Base-by-base conservation (phyloP, 1,284 basidiomycete species). In the Ceratobasidium sp. region DNA sequence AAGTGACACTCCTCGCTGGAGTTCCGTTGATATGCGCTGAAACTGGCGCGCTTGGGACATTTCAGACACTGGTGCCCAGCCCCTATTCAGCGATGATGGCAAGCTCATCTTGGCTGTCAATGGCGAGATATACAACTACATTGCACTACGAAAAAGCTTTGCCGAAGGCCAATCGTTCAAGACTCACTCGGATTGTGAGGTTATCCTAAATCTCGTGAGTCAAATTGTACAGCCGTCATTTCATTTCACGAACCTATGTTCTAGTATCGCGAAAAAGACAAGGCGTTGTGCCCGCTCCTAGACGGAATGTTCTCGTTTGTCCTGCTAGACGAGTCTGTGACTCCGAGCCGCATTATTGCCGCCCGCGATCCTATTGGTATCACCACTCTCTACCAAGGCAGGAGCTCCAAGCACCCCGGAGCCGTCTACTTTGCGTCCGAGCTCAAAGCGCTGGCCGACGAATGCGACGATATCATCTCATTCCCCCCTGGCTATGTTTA, bases 271-370 rank as follows among this genome's bases (percentile, higher is more conserved):
- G 92, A 96, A 87, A 86, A 95, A 83, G 95, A 88, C 83, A 94
- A 91, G 81, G 90, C 89, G 1, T 86, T 97, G 35, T 94, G 94
- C 86, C 86, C 86, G 83, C 88, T 91, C 84, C 93, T 99, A 79
- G 98, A 99, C 84, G 98, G 98, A 81, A 98, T 99, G 96, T 99
- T 99, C 88, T 97, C 96, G 14, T 99, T 99, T 83, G 93, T 98
- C 80, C 90, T 99, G 59, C 88, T 99, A 78, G 98, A 99, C 86
- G 96, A 96, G 83, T 94, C 94, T 14, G 93, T 95, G 78, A 88
- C 93, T 0, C 97, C 98, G 7, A 89, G 96, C 54, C 92, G 97
- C 78, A 88, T 99, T 79, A 95, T 99, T 82, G 97, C 97, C 76
- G 96, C 97, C 30, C 93, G 98, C 75, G 98, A 99, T 85, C 97